Evolutionary conservation across 164 flowering plant genomes (phyloP), one percentile per base, ranked within the genome.

Genomic region (Stephania cephalantha): DNA sequence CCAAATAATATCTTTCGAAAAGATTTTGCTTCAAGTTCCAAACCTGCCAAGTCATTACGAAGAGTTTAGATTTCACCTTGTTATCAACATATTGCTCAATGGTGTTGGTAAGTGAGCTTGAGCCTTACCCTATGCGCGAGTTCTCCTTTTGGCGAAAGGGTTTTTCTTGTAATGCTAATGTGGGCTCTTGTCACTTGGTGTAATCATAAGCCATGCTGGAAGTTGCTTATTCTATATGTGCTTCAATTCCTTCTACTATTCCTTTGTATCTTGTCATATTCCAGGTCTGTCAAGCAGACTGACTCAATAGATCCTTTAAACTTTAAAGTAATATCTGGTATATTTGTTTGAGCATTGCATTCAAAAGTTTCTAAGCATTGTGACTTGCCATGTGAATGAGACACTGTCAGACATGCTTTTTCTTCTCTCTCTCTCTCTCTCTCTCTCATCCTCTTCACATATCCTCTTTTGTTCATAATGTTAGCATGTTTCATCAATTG

Each of bases 21-120:
- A 70, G 81, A 69, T 69, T 71, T 83, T 71, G 77, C 86, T 68
- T 84, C 92, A 22, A 76, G 82, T 67, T 80, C 87, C 15, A 76
- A 74, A 55, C 63, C 18, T 7, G 69, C 63, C 61, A 83, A 74
- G 69, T 81, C 85, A 71, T 74, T 22, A 46, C 77, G 61, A 71
- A 80, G 75, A 77, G n/a, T 46, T 64, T 73, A 79, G 77, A 30
- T 10, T 30, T 30, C 44, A 7, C 31, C 46, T 25, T 9, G 2
- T 46, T 8, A 45, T 18, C 71, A n/a, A 45, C 55, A 11, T 4
- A 58, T 58, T 58, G 22, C 10, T n/a, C 9, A 7, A n/a, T 20
- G 72, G 42, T 35, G 4, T 35, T 35, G 42, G 72, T 45, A 46
- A 46, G 25, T 22, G 10, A n/a, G 12, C 46, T 25, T 46, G 55